phyloP scores from a whole-genome alignment of 2,329 filamentous ascomycete species.

The Metarhizium anisopliae region DNA sequence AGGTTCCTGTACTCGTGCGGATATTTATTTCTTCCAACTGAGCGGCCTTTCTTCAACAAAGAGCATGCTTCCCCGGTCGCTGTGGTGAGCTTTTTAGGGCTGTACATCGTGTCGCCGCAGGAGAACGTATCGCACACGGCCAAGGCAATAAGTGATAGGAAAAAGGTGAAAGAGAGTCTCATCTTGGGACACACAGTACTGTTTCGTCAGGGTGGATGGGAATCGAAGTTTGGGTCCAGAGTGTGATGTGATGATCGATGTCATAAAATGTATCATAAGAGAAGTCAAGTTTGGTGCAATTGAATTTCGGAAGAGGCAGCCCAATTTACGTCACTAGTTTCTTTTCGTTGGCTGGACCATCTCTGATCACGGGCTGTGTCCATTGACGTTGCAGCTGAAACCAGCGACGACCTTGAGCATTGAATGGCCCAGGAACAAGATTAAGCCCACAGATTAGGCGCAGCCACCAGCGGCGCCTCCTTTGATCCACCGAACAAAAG shows the following conservation, averaged over 20 bases:
- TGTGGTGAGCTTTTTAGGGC: constrained; percentile 32
- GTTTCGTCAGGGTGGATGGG: neutral
- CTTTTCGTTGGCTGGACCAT: neutral
- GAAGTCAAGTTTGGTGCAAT: neutral
- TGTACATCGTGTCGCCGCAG: constrained; percentile 45
- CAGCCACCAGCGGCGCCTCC: neutral
- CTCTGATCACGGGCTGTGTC: neutral
- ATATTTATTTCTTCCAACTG: constrained; percentile 32
- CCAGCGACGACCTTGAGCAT: neutral
- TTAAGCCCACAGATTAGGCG: neutral
- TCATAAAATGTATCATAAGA: neutral
- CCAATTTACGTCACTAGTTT: neutral
- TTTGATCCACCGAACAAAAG: neutral
- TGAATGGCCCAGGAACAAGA: neutral
- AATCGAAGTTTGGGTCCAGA: neutral
- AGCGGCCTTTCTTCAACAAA: constrained; percentile 32
- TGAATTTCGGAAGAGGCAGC: neutral
- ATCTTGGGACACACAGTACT: neutral
- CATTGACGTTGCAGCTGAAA: neutral
- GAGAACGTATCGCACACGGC: constrained; percentile 22
- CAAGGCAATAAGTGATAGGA: constrained; percentile 8
- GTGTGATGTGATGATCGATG: neutral
- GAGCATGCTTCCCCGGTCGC: constrained; percentile 43
- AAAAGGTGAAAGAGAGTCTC: constrained; percentile 5
- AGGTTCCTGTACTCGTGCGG: constrained; percentile 54